Base-by-base conservation (phyloP, 768 basidiomycete species). In the Russula sp. region DNA sequence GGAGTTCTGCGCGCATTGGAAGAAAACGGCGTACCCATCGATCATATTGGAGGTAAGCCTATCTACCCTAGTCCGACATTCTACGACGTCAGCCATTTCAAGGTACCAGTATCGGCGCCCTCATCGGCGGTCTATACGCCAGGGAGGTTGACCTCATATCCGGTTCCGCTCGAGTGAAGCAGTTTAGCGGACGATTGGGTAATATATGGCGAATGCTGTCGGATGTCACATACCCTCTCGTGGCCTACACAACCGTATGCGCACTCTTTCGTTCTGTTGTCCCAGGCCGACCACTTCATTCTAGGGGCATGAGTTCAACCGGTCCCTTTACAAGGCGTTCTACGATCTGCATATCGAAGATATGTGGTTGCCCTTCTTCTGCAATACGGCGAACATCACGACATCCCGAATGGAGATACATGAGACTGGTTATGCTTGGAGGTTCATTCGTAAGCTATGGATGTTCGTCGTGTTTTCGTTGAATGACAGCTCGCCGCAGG, bases 311-410 rank as follows among this genome's bases (percentile, higher is more conserved):
- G 91, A 95, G 74, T 94, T 97, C 75, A 97, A 99, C 75, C 84
- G 97, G 49, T 85, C 89, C 7, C 86, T 98, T 62, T 98, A 94
- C 78, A 95, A 96, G 84, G 85, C 91, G 18, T 96, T 97, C 73
- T 96, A 94, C 68, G 93, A 92, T 73, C 84, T 94, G 47, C 94
- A 98, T 69, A 93, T 93, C 45, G 90, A 94, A 74, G 95, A 97
- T 75, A 96, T 97, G 91, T 98, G 96, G 97, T 79, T 99, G 6
- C 97, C 96, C 4, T 98, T 85, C 77, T 98, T 96, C 76, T 97
- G 94, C 75, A 98, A 98, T 70, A 92, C 96, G 2, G 96, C 97
- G 20, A 98, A 98, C 70, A 97, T 99, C 73, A 94, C 88, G 57
- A 92, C 91, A 50, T 97, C 94, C 9, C 82, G 87, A 9, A 98